These are phyloP conservation scores for Przewalskia tangutica DNA, from an alignment of 257 asterid species.

Conservation along the genomic window DNA sequence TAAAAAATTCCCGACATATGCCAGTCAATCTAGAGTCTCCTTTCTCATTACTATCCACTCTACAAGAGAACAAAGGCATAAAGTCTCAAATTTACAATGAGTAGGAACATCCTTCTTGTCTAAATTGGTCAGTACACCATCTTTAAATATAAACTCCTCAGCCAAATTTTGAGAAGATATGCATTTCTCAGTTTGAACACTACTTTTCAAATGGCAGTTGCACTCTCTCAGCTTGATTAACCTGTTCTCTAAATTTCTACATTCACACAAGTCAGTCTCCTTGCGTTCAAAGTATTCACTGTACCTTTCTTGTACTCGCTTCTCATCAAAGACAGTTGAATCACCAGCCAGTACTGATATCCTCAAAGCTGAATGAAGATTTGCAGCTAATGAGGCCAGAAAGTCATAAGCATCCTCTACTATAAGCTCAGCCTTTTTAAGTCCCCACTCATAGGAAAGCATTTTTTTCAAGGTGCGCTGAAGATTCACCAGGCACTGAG, in stretches of 20 bases:
- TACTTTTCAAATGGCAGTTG: slow-evolving; percentile 32
- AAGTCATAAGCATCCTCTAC: slow-evolving; percentile 68
- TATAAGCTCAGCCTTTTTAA: slow-evolving; percentile 24
- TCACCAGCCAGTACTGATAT: slow-evolving; percentile 23
- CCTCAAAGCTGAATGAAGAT: slow-evolving; percentile 49
- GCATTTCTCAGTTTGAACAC: neutral
- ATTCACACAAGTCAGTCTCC: slow-evolving; percentile 8
- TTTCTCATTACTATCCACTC: slow-evolving; percentile 53
- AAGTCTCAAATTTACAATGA: slow-evolving; percentile 68
- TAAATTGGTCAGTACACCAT: slow-evolving; percentile 44
- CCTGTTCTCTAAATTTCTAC: slow-evolving; percentile 9
- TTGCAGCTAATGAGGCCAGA: slow-evolving; percentile 57
- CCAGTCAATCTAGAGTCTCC: slow-evolving; percentile 12
- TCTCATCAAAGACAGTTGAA: slow-evolving; percentile 7
- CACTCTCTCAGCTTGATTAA: slow-evolving; percentile 32
- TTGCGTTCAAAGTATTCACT: slow-evolving; percentile 10
- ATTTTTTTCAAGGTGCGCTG: slow-evolving; percentile 27
- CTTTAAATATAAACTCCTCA: slow-evolving; percentile 42
- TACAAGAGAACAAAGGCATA: slow-evolving; percentile 78
- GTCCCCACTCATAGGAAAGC: slow-evolving; percentile 30
- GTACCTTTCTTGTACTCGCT: slow-evolving; percentile 4
- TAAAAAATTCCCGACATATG: slow-evolving; percentile 29
- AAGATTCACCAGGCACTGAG: slow-evolving; percentile 53
- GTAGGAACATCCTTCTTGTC: slow-evolving; percentile 28
- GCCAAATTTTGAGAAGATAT: neutral